These are phyloP conservation scores for Suhomyces yuchorum DNA, from an alignment of 1,139 yeast genomes.

Conservation along the genomic window DNA sequence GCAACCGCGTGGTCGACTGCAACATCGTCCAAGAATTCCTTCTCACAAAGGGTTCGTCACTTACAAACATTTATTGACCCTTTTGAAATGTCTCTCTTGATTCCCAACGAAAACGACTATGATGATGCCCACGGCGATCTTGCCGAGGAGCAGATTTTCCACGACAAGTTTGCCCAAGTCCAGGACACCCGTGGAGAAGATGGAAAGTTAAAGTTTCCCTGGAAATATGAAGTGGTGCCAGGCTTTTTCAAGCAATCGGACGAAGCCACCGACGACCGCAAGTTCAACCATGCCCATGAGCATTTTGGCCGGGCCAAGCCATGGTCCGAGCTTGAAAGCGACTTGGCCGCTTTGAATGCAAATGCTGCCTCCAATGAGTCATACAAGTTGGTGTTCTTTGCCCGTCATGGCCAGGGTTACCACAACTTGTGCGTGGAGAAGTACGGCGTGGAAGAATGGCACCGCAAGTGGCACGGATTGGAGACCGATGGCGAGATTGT, in stretches of 20 bases:
- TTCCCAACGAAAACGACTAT: conserved; percentile 24
- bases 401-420: conserved; percentile 51
- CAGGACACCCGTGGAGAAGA: conserved; percentile 9
- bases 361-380: conserved; percentile 25
- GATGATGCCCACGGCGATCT: conserved; percentile 27
- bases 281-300: conserved; percentile 40
- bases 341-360: conserved; percentile 33
- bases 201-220: conserved; percentile 20
- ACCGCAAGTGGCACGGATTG: conserved; percentile 41
- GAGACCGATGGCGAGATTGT: conserved; percentile 47
- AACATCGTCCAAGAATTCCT: not conserved
- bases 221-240: conserved; percentile 44
- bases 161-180: conserved; percentile 12
- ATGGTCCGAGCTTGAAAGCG: conserved; percentile 35
- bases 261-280: conserved; percentile 37
- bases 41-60: not conserved
- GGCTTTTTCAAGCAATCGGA: conserved; percentile 42
- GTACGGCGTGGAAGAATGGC: conserved; percentile 47
- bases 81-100: conserved; percentile 22
- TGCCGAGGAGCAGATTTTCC: conserved; percentile 18
- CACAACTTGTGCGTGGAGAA: conserved; percentile 46
- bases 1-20: conserved; percentile 8
- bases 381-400: conserved; percentile 44
- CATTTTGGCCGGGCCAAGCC: conserved; percentile 38
- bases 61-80: not conserved